Evolutionary conservation across 2,329 filamentous ascomycete genomes (phyloP).

Genomic region (Aspergillus sp.): DNA sequence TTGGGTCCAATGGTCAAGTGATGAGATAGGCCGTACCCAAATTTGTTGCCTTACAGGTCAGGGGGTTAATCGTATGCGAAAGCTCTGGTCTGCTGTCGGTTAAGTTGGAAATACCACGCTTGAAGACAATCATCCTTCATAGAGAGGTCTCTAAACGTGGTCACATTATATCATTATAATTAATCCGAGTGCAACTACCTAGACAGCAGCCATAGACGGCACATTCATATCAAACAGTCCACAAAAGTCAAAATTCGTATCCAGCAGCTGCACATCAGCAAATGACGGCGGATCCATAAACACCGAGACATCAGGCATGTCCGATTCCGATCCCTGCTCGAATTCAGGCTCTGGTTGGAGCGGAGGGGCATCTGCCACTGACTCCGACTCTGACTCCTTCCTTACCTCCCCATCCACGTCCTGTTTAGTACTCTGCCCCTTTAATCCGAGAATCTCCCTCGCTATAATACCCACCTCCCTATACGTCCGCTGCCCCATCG

Average conservation of each 20-base stretch:
- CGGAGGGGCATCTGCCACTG: no score
- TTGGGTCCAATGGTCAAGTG: no score
- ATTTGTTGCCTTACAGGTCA: no score
- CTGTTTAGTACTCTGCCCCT: not conserved
- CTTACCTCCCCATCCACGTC: not conserved
- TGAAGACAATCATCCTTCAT: no score
- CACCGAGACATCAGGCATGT: not conserved
- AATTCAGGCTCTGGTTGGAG: not conserved
- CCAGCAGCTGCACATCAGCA: slow-evolving; percentile 1
- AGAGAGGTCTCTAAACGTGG: no score
- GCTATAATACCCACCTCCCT: slow-evolving; percentile 42
- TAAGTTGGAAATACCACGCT: no score
- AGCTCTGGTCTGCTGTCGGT: no score
- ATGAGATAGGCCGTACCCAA: no score
- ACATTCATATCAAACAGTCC: slow-evolving; percentile 7
- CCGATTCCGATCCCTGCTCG: not conserved
- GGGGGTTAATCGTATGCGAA: no score
- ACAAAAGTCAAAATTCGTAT: slow-evolving; percentile 5
- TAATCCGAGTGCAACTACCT: not conserved
- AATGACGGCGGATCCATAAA: not conserved
- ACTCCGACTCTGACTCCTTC: no score
- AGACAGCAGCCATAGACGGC: not conserved
- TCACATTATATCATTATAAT: no score
- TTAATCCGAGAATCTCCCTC: slow-evolving; percentile 26
- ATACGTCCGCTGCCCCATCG: slow-evolving; percentile 33